These are phyloP conservation scores for Pueraria montana DNA, from an alignment of 306 rosid species.

Conservation along the genomic window DNA sequence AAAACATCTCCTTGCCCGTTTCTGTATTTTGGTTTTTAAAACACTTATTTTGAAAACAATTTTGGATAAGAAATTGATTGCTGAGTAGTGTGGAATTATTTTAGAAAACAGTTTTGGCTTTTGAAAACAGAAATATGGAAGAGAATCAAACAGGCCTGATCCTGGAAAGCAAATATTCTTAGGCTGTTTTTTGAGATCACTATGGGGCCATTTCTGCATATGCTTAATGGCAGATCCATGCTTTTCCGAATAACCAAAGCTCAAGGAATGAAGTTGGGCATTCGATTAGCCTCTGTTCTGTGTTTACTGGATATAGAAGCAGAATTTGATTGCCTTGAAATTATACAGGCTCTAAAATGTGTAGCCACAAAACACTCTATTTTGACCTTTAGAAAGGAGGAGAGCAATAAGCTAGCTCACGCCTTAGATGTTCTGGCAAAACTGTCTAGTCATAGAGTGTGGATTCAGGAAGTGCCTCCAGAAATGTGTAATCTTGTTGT, in stretches of 20 bases:
- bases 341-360: not conserved
- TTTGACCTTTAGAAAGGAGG: not conserved
- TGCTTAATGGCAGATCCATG: not conserved
- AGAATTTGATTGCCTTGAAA: not conserved
- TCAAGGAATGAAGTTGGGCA: not conserved
- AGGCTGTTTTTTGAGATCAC: not conserved
- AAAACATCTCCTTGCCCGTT: too few relatives aligned
- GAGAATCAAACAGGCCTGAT: not conserved
- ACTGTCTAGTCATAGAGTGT: not conserved
- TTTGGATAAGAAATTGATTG: not conserved
- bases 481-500: constrained; percentile 1
- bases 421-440: constrained; percentile 19
- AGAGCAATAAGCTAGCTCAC: constrained; percentile 11
- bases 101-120: too few relatives aligned
- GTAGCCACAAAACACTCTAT: not conserved
- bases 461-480: not conserved
- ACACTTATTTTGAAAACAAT: too few relatives aligned
- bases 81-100: not conserved
- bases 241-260: not conserved
- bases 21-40: too few relatives aligned
- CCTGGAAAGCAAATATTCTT: not conserved
- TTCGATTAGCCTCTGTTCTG: not conserved
- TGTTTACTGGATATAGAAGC: not conserved
- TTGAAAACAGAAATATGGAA: not conserved
- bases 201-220: not conserved